Base-by-base conservation (phyloP, 495 filamentous ascomycete species). In the Lasiosphaeris hirsuta region DNA sequence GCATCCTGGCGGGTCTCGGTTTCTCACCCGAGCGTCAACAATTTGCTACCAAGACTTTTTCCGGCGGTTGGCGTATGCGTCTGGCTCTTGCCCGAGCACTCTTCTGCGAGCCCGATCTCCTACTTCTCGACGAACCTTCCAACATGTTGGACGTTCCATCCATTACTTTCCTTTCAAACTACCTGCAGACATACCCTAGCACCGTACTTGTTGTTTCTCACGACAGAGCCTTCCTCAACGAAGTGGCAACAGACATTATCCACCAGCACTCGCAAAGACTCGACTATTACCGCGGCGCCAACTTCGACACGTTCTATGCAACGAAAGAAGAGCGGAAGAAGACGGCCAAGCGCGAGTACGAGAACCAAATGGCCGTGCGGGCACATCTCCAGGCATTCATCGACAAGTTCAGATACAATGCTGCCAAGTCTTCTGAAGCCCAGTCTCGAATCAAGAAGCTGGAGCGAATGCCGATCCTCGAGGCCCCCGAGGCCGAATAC, bases 101-200 rank as follows among this genome's bases (percentile, higher is more conserved):
- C 38, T 99, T 99, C 80, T 99, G 94, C 77, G 95, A 99, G 71
- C 94, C 94, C 36, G 94, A 99, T 75, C 76, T 99, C 18, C 80
- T 99, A 59, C 82, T 99, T 64, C 90, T 98, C 67, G 94, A 98
- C 75, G 93, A 98, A 84, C 94, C 94, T 69, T 97, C 95, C 48
- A 99, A 99, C 86, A 99, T 99, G 94, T 92, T 99, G 90, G 94
- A 99, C 73, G 94, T 97, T 59, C 95, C 94, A 7, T 97, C 95
- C n/a, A 97, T 97, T 63, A 96, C 94, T 50, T 99, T 97, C 85
- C 81, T 99, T 67, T 89, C 94, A 11, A 96, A 90, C 66, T 99
- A 99, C 64, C 88, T 99, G 6, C 90, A 96, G 68, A 78, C 79
- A 44, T 99, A 99, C 69, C 92, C 93, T 3, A 96, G 90, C 69